These are phyloP conservation scores for Pterocarpus macrocarpus DNA, from an alignment of 306 rosid species.

Conservation along the genomic window DNA sequence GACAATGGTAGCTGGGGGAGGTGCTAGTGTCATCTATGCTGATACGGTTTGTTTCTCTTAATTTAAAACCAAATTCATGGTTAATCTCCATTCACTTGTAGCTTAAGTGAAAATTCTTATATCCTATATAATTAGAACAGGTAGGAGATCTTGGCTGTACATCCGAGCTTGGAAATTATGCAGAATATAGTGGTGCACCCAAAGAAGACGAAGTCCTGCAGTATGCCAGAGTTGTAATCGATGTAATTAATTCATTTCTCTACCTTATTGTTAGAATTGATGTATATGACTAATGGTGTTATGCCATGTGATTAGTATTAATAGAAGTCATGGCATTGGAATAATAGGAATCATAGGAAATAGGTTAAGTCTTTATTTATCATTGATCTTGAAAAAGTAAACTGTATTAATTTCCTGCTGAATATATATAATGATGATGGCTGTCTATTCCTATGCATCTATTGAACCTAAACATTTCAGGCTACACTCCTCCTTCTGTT, in stretches of 20 bases:
- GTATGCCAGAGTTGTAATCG: conserved; percentile 95
- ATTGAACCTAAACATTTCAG: too few species aligned
- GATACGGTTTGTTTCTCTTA: conserved; percentile 70
- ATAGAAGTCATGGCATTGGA: too few species aligned
- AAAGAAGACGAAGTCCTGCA: conserved; percentile 97
- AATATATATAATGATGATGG: too few species aligned
- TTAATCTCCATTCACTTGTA: conserved; percentile 29
- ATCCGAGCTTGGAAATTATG: conserved; percentile 94
- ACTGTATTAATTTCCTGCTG: too few species aligned
- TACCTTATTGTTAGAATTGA: neutral
- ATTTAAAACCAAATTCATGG: conserved; percentile 32
- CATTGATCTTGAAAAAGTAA: too few species aligned
- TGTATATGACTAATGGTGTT: too few species aligned
- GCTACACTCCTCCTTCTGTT: too few species aligned
- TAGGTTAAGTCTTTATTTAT: too few species aligned
- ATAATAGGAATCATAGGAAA: too few species aligned
- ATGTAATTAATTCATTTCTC: conserved; percentile 60
- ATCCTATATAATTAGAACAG: conserved; percentile 49
- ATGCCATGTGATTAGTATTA: conserved; percentile 57
- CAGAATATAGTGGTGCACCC: conserved; percentile 98
- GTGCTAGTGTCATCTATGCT: conserved; percentile 98
- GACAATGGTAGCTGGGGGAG: conserved; percentile 99
- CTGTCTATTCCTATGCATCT: too few species aligned
- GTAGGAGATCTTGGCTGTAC: conserved; percentile 99
- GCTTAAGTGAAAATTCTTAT: conserved; percentile 1